Conservation (phyloP, 129 eudicot species). For the Dittrichia graveolens region DNA sequence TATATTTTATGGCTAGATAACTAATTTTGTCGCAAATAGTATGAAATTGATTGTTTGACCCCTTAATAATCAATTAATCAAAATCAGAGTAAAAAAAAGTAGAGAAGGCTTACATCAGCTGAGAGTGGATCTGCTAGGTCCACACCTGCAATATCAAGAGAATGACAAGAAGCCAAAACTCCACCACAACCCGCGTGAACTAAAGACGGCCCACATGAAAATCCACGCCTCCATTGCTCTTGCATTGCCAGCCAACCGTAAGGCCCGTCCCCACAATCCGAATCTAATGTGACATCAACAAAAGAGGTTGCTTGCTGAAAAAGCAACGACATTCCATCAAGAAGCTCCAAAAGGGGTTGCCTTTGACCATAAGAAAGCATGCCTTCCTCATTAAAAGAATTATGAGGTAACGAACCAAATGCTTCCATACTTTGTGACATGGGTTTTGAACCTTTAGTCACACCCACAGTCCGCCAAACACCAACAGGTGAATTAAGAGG, state of each 20-base stretch:
- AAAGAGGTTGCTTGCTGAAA: slow-evolving; percentile 96
- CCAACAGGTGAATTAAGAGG: slow-evolving; percentile 84
- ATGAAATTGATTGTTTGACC: not conserved
- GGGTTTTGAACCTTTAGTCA: slow-evolving; percentile 68
- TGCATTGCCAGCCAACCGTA: slow-evolving; percentile 95
- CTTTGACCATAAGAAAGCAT: slow-evolving; percentile 74
- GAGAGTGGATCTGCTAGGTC: slow-evolving; percentile 89
- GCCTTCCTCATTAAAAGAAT: slow-evolving; percentile 71
- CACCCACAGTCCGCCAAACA: slow-evolving; percentile 98
- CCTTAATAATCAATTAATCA: slow-evolving; percentile 1
- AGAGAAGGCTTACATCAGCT: slow-evolving; percentile 64
- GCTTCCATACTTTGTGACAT: slow-evolving; percentile 58
- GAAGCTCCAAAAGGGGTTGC: slow-evolving; percentile 90
- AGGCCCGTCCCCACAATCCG: slow-evolving; percentile 96
- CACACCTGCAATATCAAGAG: slow-evolving; percentile 91
- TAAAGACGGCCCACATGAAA: slow-evolving; percentile 91
- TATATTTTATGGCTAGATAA: not conserved
- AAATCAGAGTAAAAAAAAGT: slow-evolving; percentile 1
- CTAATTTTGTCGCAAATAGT: not conserved
- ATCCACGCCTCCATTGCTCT: slow-evolving; percentile 97
- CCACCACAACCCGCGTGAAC: slow-evolving; percentile 99
- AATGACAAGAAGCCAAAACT: slow-evolving; percentile 83
- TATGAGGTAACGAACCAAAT: slow-evolving; percentile 51
- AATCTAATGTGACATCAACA: slow-evolving; percentile 91
- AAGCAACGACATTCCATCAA: slow-evolving; percentile 82